Evolutionary conservation across 208 protist species (phyloP), one percentile per base, ranked within the genome.

Genomic region (Leishmania amazonensis): DNA sequence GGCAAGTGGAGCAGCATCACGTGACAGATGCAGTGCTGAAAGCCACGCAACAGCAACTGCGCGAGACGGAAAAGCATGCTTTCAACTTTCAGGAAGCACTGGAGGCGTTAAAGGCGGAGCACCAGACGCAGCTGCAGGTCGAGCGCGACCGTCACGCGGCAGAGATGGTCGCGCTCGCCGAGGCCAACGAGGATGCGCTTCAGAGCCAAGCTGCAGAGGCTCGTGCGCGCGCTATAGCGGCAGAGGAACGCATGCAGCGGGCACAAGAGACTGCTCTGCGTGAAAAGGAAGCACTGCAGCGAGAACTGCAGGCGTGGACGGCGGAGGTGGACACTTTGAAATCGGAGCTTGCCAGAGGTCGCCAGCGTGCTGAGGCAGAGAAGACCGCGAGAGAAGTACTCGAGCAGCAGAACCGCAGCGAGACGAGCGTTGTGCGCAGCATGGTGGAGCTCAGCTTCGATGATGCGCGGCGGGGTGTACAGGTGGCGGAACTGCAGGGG

Each of bases 361-460:
- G 58, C 51, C 60, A 81, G 47, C 40, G 47, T 11, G 64, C 80
- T 9, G 78, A 78, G 64, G 74, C 78, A n/a, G 83, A 86, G 24
- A 70, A 70, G 21, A 19, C 47, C 8, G 83, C 77, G 15, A 28
- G 78, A 47, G 60, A 73, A 75, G 67, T 85, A 58, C 67, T 84
- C 31, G 74, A 88, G 54, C 60, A 75, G 62, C 76, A 81, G 58
- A 62, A 75, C 17, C 83, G 72, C 45, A 77, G 79, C 42, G 80
- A 81, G 68, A 35, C 57, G 7, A 83, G 76, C 35, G 80, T 78
- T 17, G 49, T 80, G 54, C 76, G 76, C 28, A 82, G 57, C 47
- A 77, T 80, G 75, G 62, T 81, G 62, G 82, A 85, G 53, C 82
- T 76, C 35, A 85, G 77, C 72, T 58, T 79, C 76, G 77, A 78